Conservation (phyloP, 208 protist genomes). For the Leptomonas pyrrhocoris region DNA sequence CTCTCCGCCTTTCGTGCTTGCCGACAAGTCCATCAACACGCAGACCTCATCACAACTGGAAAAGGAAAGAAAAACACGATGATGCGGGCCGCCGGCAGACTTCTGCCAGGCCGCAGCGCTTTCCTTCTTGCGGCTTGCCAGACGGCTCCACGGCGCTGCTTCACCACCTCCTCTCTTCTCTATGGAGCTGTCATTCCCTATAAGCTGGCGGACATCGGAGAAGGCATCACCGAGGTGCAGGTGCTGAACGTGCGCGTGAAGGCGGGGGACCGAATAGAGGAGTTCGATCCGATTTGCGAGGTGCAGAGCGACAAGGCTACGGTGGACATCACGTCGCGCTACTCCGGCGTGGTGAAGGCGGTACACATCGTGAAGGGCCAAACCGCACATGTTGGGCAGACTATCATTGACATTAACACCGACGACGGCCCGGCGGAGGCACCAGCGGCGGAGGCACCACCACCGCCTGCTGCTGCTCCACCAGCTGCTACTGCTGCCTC, state of each 20-base stretch:
- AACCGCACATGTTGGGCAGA: slow-evolving; percentile 80
- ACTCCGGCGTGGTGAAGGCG: slow-evolving; percentile 82
- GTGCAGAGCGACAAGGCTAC: slow-evolving; percentile 95
- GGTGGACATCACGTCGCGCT: slow-evolving; percentile 93
- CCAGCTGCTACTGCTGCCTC: neutral
- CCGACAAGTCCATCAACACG: neutral
- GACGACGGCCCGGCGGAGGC: slow-evolving; percentile 22
- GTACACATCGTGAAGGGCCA: slow-evolving; percentile 80
- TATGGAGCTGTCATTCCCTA: slow-evolving; percentile 60
- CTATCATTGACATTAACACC: slow-evolving; percentile 89
- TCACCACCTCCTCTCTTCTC: slow-evolving; percentile 18
- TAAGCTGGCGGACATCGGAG: slow-evolving; percentile 95
- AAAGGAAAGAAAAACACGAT: neutral
- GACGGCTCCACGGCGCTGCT: neutral
- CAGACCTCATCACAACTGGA: neutral
- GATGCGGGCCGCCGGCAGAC: slow-evolving; percentile 21
- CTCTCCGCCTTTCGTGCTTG: too few relatives aligned
- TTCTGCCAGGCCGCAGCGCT: slow-evolving; percentile 6
- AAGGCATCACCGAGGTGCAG: slow-evolving; percentile 96
- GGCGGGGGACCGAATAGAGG: slow-evolving; percentile 86
- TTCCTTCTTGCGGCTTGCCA: neutral
- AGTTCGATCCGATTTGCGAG: slow-evolving; percentile 95
- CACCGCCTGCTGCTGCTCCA: neutral
- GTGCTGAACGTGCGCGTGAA: slow-evolving; percentile 93
- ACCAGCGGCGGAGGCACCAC: slow-evolving; percentile 14